These are phyloP conservation scores for Selaginella tamariscina DNA, from an alignment of 75 land plant species.

Conservation along the genomic window DNA sequence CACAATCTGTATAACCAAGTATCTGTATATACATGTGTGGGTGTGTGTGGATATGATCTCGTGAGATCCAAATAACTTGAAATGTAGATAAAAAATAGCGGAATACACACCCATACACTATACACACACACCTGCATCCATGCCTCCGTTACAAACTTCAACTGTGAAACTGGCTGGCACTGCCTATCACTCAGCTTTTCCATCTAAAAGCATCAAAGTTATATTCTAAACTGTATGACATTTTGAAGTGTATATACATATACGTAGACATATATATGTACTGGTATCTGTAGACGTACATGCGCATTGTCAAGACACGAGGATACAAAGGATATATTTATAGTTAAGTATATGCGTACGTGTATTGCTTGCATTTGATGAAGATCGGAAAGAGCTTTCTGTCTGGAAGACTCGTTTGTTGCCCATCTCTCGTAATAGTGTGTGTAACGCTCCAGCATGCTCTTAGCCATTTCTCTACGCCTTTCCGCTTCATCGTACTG, in stretches of 20 bases:
- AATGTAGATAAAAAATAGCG: background rate
- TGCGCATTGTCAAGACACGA: background rate
- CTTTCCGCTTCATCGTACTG: slow-evolving; percentile 23
- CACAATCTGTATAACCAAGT: slow-evolving; percentile 27
- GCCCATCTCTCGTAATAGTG: slow-evolving; percentile 25
- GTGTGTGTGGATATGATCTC: no score
- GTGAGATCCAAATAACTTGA: no score
- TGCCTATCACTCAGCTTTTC: slow-evolving; percentile 18
- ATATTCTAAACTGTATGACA: no score
- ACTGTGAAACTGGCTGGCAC: slow-evolving; percentile 3
- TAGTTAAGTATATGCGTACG: background rate
- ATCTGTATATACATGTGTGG: no score
- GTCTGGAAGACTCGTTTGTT: slow-evolving; percentile 16
- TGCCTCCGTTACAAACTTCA: slow-evolving; percentile 23
- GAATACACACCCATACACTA: background rate
- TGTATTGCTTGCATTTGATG: slow-evolving; percentile 11
- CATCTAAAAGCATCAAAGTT: slow-evolving; percentile 11
- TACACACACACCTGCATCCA: slow-evolving; percentile 23
- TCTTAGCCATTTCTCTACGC: slow-evolving; percentile 14
- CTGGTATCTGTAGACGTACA: no score
- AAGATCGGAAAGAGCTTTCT: slow-evolving; percentile 16
- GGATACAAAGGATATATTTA: background rate
- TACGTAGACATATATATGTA: no score
- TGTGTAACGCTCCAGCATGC: slow-evolving; percentile 13
- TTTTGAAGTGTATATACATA: no score